Base-by-base conservation (phyloP, 306 rosid species). In the Gynostemma pentaphyllum region DNA sequence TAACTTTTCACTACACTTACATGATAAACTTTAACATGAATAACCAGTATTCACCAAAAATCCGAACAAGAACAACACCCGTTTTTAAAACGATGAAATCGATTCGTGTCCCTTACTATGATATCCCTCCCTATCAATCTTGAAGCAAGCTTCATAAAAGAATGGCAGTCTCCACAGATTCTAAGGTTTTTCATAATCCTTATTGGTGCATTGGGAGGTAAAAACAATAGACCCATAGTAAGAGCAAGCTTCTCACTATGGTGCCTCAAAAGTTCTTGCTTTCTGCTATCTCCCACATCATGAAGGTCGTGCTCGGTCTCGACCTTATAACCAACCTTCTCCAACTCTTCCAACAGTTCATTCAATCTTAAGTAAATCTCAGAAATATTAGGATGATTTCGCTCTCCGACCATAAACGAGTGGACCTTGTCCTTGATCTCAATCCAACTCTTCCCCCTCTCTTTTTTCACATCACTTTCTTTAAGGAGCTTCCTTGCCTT, bases 101-200 rank as follows among this genome's bases (percentile, higher is more conserved):
- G 75, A 69, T 79, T 80, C n/a, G 80, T 80, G 53, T 88, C 96
- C 57, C 95, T 80, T n/a, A 91, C 86, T 70, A 91, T 65, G 68
- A 91, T 86, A 68, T 74, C 83, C 74, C 88, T 72, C 55, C 69
- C 68, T 3, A 73, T 68, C 37, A 70, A 75, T 67, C 72, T 71
- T 36, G 88, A 88, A 2, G 71, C 19, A 64, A 82, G 66, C 82
- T 92, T 88, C 95, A 92, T 80, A 70, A 88, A 92, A 21, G 77
- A 74, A 67, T 92, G 95, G 73, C 96, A 88, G 69, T 92, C 96
- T 67, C 85, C 95, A 76, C 98, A 91, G 39, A 88, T 91, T 71
- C 96, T 87, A 53, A 88, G 89, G 65, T 91, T 88, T 77, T 91
- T 91, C 85, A 88, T 91, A 66, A 91, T 83, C 74, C 92, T 82